Percentiles rank a stretch among this genome's conserved stretches.
phyloP scores from a whole-genome alignment of 2,329 filamentous ascomycete genomes.

The Zopfia rhizophila region DNA sequence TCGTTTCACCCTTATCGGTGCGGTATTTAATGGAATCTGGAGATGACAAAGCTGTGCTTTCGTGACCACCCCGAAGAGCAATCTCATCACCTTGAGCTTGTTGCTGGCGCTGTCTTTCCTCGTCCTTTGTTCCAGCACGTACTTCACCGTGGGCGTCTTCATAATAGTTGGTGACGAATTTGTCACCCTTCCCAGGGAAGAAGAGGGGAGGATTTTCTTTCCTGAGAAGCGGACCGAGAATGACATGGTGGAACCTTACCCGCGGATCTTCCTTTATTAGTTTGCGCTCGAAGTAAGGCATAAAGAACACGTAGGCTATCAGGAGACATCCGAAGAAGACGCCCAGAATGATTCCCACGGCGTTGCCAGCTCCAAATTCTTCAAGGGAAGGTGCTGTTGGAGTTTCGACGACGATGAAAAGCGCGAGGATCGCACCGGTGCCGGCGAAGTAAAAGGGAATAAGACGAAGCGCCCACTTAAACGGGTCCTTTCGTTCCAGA shows the following conservation, averaged over 20 bases:
- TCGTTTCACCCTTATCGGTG: too few species aligned
- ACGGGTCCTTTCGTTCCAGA: slow-evolving; percentile 60
- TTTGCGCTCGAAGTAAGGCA: slow-evolving; percentile 41
- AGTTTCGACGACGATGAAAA: slow-evolving; percentile 68
- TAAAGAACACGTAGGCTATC: slow-evolving; percentile 39
- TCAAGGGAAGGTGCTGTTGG: slow-evolving; percentile 45
- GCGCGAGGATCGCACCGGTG: slow-evolving; percentile 60
- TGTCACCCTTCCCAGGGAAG: slow-evolving; percentile 51
- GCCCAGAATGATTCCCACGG: slow-evolving; percentile 38
- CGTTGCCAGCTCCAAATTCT: slow-evolving; percentile 43
- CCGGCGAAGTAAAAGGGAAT: slow-evolving; percentile 62
- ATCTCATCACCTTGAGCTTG: slow-evolving; percentile 12
- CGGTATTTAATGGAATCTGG: too few species aligned
- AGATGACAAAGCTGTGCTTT: too few species aligned
- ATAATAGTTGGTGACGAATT: slow-evolving; percentile 55
- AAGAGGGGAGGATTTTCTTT: slow-evolving; percentile 53
- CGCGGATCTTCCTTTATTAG: slow-evolving; percentile 37
- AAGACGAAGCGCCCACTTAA: slow-evolving; percentile 61
- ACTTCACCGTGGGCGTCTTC: slow-evolving; percentile 41
- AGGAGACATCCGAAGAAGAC: slow-evolving; percentile 35
- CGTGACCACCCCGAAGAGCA: too few species aligned
- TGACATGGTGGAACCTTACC: slow-evolving; percentile 36
- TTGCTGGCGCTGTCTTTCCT: slow-evolving; percentile 15
- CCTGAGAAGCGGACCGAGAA: slow-evolving; percentile 52
- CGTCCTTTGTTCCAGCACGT: slow-evolving; percentile 27